A percentile compares a stretch with the other conserved stretches of the same genome.
phyloP scores from a whole-genome alignment of 331 rosid species.

The Erythrophleum ivorense region DNA sequence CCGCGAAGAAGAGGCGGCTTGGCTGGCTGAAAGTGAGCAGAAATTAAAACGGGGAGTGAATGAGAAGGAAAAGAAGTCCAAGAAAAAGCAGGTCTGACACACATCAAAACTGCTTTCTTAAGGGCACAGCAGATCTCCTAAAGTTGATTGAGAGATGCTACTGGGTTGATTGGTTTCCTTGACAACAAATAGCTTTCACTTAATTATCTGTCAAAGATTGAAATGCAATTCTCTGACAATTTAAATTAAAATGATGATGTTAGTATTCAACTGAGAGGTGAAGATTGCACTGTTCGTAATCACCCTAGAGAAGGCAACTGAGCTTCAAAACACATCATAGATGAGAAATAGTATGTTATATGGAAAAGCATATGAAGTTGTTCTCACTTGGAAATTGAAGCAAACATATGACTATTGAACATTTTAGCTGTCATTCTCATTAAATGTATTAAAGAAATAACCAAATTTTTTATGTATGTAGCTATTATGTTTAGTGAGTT shows the following conservation, averaged over 20 bases:
- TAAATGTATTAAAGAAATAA: neutral
- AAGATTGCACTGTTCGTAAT: neutral
- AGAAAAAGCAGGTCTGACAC: slow-evolving; percentile 82
- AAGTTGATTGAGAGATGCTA: slow-evolving; percentile 17
- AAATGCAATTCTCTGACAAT: slow-evolving; percentile 1
- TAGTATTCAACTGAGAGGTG: neutral
- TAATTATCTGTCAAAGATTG: slow-evolving; percentile 24
- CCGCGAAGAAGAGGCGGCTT: slow-evolving; percentile 98
- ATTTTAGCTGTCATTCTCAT: neutral
- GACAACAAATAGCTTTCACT: neutral
- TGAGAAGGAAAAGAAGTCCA: slow-evolving; percentile 88
- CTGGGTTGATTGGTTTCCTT: slow-evolving; percentile 13
- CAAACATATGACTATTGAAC: neutral
- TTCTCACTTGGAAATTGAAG: neutral
- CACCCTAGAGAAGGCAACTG: neutral
- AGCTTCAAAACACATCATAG: neutral
- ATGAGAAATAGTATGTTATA: neutral
- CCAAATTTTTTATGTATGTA: slow-evolving; percentile 11
- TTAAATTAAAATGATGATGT: slow-evolving; percentile 14
- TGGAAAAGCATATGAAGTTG: neutral
- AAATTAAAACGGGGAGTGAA: slow-evolving; percentile 74
- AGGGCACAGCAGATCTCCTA: slow-evolving; percentile 12
- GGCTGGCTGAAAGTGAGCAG: slow-evolving; percentile 92
- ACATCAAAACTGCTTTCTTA: neutral
- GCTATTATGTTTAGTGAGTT: neutral